A percentile compares a stretch with the other conserved stretches of the same genome.
phyloP scores from a whole-genome alignment of 2,329 filamentous ascomycete genomes.

The Colletotrichum sansevieriae region DNA sequence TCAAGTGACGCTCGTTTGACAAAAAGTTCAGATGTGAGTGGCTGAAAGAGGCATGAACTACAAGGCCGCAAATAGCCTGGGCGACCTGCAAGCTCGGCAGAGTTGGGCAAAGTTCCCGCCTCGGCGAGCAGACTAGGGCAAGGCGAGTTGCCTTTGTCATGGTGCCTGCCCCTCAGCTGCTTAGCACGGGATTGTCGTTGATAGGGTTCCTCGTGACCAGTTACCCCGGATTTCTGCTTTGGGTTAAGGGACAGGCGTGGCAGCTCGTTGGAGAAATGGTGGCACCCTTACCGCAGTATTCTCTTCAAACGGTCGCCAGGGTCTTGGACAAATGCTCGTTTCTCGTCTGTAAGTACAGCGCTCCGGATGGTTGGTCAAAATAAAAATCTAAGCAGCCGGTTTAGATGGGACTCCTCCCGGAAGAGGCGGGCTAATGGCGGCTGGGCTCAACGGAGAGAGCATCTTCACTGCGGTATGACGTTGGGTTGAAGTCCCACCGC shows the following conservation, averaged over 20 bases:
- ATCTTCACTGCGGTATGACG: slow-evolving; percentile 7
- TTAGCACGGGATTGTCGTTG: background rate
- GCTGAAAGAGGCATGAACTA: slow-evolving; percentile 29
- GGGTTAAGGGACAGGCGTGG: background rate
- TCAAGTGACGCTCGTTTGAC: slow-evolving; percentile 39
- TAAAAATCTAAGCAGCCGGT: background rate
- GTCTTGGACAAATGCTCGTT: no score
- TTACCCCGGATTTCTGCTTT: slow-evolving; percentile 16
- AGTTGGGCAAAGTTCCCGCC: slow-evolving; percentile 39
- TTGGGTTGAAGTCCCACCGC: slow-evolving; percentile 35
- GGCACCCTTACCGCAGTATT: no score
- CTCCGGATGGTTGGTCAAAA: background rate
- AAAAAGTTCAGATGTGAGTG: slow-evolving; percentile 35
- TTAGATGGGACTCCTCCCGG: slow-evolving; percentile 5
- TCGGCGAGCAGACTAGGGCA: slow-evolving; percentile 31
- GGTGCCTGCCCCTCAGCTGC: background rate
- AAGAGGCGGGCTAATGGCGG: slow-evolving; percentile 3
- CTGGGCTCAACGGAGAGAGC: slow-evolving; percentile 19
- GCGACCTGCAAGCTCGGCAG: slow-evolving; percentile 25
- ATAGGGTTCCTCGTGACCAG: background rate
- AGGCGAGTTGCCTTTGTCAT: slow-evolving; percentile 6
- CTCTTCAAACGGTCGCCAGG: no score
- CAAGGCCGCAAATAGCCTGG: slow-evolving; percentile 28
- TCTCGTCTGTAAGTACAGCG: no score
- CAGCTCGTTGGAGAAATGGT: background rate